Evolutionary conservation across 768 basidiomycete genomes (phyloP), one percentile per base, ranked within the genome.

Genomic region (Rhodotorula paludigena): DNA sequence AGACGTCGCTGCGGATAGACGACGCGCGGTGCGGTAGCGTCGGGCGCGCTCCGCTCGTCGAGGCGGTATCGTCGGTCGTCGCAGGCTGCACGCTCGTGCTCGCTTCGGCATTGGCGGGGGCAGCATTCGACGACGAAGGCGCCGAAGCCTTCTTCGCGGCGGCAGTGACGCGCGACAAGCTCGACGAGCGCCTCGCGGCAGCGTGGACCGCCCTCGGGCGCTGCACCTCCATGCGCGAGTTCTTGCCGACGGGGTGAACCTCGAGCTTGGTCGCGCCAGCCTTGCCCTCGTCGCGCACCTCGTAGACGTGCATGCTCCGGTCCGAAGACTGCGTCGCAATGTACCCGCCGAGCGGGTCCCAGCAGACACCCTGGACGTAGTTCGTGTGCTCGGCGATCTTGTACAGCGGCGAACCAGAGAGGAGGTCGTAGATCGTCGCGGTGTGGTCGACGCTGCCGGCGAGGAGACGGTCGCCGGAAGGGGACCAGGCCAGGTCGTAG

Each of bases 361-460:
- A 99, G 0, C 94, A 90, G 36, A 98, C 96, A 15, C 96, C 96
- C 81, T 99, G 96, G 0, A 99, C 96, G 76, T 90, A 97, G 78
- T 98, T 94, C 41, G 84, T 85, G 78, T 99, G 96, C 75, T 98
- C 94, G 2, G 90, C 88, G 67, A 93, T 88, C 77, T 92, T 90
- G 73, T 86, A 85, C 20, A 96, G 83, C 75, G 89, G 89, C 83
- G 57, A 71, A 88, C 89, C 90, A 75, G 92, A 89, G 16, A 79
- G 81, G 7, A 86, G 82, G 25, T 85, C 83, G 78, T 89, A 93
- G 44, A 97, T 86, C 55, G 90, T 81, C 1, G 94, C 93, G 10
- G 87, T 88, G 73, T 97, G 97, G 78, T 99, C 96, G 14, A 94
- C 98, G 77, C 90, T 92, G 8, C 96, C 96, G n/a, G 92, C 88